A percentile compares a stretch with the other conserved stretches of the same genome.
phyloP scores from a whole-genome alignment of 371 early-diverging fungal species.

The Actinomortierella wolfii region DNA sequence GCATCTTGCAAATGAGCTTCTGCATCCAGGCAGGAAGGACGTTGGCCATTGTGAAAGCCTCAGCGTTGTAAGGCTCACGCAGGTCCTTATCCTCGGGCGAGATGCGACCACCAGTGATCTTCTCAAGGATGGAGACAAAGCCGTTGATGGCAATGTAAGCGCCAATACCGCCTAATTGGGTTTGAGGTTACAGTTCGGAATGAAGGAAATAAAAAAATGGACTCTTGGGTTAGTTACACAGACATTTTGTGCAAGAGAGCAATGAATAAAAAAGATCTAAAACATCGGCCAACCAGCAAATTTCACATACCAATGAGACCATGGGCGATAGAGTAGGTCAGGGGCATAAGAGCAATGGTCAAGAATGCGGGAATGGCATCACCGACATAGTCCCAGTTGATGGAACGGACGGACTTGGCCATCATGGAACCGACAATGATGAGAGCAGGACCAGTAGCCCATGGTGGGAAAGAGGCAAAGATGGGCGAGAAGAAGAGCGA shows the following conservation, averaged over 20 bases:
- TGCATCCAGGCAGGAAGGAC: slow-evolving; percentile 37
- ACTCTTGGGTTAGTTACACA: too few species aligned
- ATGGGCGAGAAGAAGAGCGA: slow-evolving; percentile 83
- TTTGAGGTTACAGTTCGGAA: too few species aligned
- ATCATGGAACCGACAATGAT: slow-evolving; percentile 81
- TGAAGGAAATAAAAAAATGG: too few species aligned
- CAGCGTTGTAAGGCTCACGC: slow-evolving; percentile 30
- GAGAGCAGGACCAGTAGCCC: slow-evolving; percentile 82
- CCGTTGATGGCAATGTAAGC: slow-evolving; percentile 44
- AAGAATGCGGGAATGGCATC: slow-evolving; percentile 81
- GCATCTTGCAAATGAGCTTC: slow-evolving; percentile 27
- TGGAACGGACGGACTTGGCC: slow-evolving; percentile 66
- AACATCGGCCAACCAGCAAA: too few species aligned
- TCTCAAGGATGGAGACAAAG: slow-evolving; percentile 23
- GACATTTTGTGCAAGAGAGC: too few species aligned
- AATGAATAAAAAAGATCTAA: not conserved
- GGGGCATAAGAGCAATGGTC: slow-evolving; percentile 74
- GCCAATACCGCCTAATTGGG: slow-evolving; percentile 27
- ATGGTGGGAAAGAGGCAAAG: slow-evolving; percentile 81
- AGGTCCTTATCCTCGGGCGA: slow-evolving; percentile 36
- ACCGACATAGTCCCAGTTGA: slow-evolving; percentile 80
- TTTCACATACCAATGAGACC: too few species aligned
- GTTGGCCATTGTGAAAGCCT: slow-evolving; percentile 29
- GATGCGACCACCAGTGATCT: slow-evolving; percentile 26
- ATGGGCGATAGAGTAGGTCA: slow-evolving; percentile 68